These are phyloP conservation scores for Pyrenopolyporus hunteri DNA, from an alignment of 495 filamentous ascomycete species.

Conservation along the genomic window DNA sequence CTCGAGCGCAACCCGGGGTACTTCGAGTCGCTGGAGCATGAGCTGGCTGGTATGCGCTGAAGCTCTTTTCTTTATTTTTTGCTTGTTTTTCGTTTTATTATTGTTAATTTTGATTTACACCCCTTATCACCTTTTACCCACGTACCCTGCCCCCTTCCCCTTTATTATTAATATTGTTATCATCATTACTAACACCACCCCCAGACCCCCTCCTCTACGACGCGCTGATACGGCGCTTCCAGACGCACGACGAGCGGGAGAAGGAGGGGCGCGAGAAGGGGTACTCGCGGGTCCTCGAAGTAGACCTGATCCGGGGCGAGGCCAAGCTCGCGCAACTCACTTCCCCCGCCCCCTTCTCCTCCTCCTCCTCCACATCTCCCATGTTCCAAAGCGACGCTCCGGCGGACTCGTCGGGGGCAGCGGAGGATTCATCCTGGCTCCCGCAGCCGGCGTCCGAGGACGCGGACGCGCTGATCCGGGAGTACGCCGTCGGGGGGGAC, in stretches of 20 bases:
- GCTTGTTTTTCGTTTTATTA: neutral
- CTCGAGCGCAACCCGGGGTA: conserved; percentile 49
- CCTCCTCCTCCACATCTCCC: neutral
- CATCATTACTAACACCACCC: conserved; percentile 46
- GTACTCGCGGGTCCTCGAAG: conserved; percentile 73
- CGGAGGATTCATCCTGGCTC: conserved; percentile 9
- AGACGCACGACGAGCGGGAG: conserved; percentile 73
- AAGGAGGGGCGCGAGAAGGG: conserved; percentile 72
- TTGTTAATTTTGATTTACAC: too few species aligned
- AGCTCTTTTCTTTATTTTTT: neutral
- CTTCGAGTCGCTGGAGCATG: conserved; percentile 50
- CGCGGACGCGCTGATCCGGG: conserved; percentile 26
- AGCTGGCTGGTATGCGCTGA: conserved; percentile 47
- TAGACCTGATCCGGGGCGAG: conserved; percentile 73
- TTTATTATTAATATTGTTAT: too few species aligned
- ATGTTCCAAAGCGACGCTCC: neutral
- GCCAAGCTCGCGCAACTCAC: conserved; percentile 69
- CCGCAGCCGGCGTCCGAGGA: conserved; percentile 22
- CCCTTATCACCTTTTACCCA: too few species aligned
- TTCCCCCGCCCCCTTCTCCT: conserved; percentile 2
- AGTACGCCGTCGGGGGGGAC: conserved; percentile 28
- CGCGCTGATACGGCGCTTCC: conserved; percentile 77
- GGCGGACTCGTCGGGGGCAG: neutral
- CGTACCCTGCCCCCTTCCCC: neutral
- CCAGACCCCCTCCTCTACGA: conserved; percentile 82